A percentile compares a stretch with the other conserved stretches of the same genome.
These are phyloP conservation scores for Crataegus laevigata DNA, from an alignment of 306 rosid species.

Conservation along the genomic window DNA sequence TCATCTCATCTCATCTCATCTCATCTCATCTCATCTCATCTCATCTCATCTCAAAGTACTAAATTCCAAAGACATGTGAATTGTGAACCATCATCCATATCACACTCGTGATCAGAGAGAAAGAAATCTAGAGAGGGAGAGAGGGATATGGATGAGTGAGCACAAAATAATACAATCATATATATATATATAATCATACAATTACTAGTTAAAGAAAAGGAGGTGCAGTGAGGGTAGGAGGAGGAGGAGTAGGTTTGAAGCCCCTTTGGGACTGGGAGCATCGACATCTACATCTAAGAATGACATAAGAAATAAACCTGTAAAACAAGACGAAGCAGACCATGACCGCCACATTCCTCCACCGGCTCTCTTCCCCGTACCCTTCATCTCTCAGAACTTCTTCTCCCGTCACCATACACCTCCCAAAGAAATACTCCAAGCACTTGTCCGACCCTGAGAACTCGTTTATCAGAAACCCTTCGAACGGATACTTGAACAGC, in stretches of 20 bases:
- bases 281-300: constrained; percentile 72
- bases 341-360: constrained; percentile 75
- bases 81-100: too few species aligned
- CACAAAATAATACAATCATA: too few species aligned
- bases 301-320: constrained; percentile 85
- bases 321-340: constrained; percentile 73
- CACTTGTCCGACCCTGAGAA: constrained; percentile 84
- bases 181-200: background rate
- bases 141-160: too few species aligned
- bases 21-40: too few species aligned
- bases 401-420: constrained; percentile 55
- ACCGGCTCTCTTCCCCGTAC: constrained; percentile 63
- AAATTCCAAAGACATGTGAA: too few species aligned
- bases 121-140: too few species aligned
- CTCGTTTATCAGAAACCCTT: constrained; percentile 86
- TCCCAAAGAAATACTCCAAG: constrained; percentile 63
- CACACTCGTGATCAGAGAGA: too few species aligned
- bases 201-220: background rate
- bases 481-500: constrained; percentile 88
- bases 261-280: constrained; percentile 48
- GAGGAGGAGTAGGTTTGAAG: constrained; percentile 25
- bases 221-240: background rate
- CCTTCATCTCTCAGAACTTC: constrained; percentile 77
- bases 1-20: too few species aligned
- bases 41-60: too few species aligned